Evolutionary conservation across 116 monocot species (phyloP).

Genomic region (Dioscorea cayenensis): DNA sequence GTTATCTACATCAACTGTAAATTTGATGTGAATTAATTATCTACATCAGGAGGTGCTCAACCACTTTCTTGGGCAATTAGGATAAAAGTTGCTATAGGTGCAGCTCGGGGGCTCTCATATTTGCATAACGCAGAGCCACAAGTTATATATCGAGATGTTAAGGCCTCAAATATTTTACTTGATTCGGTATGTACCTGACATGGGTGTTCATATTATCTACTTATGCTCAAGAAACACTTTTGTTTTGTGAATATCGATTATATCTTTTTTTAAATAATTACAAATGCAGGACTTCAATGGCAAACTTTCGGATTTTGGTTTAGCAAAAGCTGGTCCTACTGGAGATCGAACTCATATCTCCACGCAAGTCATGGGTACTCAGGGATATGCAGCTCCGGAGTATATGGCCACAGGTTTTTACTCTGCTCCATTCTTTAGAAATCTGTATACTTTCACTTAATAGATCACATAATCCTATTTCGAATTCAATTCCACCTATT

Average conservation of each 20-base stretch:
- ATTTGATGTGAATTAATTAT: neutral
- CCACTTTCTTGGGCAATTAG: conserved; percentile 62
- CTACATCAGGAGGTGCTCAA: conserved; percentile 47
- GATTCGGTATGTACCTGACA: conserved; percentile 37
- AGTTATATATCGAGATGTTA: conserved; percentile 75
- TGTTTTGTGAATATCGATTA: neutral
- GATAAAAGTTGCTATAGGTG: conserved; percentile 65
- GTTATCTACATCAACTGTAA: neutral
- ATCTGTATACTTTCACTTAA: too few relatives aligned
- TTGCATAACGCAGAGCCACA: conserved; percentile 44
- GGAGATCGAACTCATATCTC: conserved; percentile 71
- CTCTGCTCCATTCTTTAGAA: too few relatives aligned
- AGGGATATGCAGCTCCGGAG: conserved; percentile 79
- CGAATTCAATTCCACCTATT: too few relatives aligned
- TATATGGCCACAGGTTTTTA: conserved; percentile 62
- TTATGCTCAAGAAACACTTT: neutral
- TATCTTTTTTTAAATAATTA: neutral
- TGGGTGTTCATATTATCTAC: neutral
- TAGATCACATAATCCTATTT: too few relatives aligned
- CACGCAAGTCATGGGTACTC: conserved; percentile 63
- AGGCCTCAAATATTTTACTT: conserved; percentile 74
- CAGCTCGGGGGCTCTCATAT: conserved; percentile 67
- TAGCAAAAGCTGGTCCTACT: conserved; percentile 74
- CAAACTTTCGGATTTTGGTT: conserved; percentile 77
- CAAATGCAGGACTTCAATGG: conserved; percentile 51